Evolutionary conservation across 129 eudicot genomes (phyloP), one percentile per base, ranked within the genome.

Genomic region (Logfia minima): DNA sequence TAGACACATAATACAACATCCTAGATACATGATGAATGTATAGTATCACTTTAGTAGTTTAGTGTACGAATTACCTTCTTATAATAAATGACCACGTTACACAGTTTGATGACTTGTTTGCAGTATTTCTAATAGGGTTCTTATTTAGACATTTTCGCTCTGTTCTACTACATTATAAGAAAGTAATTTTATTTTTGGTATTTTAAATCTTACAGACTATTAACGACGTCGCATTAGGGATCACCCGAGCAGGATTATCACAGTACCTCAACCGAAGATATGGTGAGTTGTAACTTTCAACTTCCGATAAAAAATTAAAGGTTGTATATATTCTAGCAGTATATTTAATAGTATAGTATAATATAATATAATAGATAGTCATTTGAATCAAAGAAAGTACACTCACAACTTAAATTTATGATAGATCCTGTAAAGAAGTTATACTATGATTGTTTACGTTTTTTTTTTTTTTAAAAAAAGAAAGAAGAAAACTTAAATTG

Each of bases 231-330:
- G 85, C 87, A 8, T 66, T 88, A 16, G 93, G 87, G 17, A 41
- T 88, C 13, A 88, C 90, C 18, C 85, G 82, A 48, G 93, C 90
- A 58, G 90, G 93, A 26, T 75, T 88, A 53, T 88, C 90, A 55
- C 82, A 75, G 9, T 88, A 86, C 66, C 86, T 88, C 22, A 84
- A 83, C 70, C 64, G 90, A 21, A 76, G 84, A 86, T 88, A 83
- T 67, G 88, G 92, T 85, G 31, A 78, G 82, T 78, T 56, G 17
- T 43, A 9, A 11, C 31, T 74, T 74, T 11, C 13, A 17, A 37
- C 34, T 70, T 26, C 71, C 13, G 3, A 9, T 56, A 67, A 13
- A 48, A 14, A 14, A 48, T 48, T 18, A 48, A 14, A 48, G 55
- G 55, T 48, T 48, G 18, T 14, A 14, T 48, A 3, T 11, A 11